Evolutionary conservation across 176 grass and related monocot genomes (phyloP).

Genomic region (Oryza australiensis): DNA sequence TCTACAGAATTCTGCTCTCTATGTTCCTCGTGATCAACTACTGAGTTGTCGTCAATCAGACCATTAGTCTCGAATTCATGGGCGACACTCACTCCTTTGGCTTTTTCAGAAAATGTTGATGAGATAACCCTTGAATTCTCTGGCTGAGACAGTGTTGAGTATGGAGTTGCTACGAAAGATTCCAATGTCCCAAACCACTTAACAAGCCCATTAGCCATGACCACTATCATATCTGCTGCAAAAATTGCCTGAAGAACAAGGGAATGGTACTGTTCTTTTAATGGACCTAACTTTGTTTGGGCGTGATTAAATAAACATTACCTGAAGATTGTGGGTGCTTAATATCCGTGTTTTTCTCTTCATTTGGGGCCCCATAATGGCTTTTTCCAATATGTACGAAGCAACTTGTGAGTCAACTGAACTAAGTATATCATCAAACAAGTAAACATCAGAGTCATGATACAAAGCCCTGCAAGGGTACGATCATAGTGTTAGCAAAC

Average conservation of each 20-base stretch:
- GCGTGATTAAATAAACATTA: slow-evolving; percentile 21
- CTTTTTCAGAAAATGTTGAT: slow-evolving; percentile 42
- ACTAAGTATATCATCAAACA: slow-evolving; percentile 95
- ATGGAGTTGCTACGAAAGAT: slow-evolving; percentile 64
- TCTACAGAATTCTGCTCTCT: slow-evolving; percentile 56
- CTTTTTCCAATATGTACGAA: slow-evolving; percentile 69
- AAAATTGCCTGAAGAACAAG: slow-evolving; percentile 68
- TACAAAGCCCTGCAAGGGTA: slow-evolving; percentile 78
- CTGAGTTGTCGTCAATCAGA: slow-evolving; percentile 41
- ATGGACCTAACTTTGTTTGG: not conserved
- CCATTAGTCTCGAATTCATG: slow-evolving; percentile 42
- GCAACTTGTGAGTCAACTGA: slow-evolving; percentile 98
- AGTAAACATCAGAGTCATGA: slow-evolving; percentile 78
- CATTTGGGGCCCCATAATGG: slow-evolving; percentile 61
- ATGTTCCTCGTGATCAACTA: slow-evolving; percentile 40
- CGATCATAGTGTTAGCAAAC: slow-evolving; percentile 23
- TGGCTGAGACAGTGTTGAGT: slow-evolving; percentile 55
- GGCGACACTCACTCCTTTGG: slow-evolving; percentile 31
- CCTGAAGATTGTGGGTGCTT: slow-evolving; percentile 87
- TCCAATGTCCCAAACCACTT: slow-evolving; percentile 72
- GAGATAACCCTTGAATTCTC: slow-evolving; percentile 47
- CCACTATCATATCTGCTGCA: slow-evolving; percentile 81
- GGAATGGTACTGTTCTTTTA: not conserved
- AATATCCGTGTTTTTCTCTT: slow-evolving; percentile 80
- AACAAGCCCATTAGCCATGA: slow-evolving; percentile 70